These are phyloP conservation scores for Linnemannia hyalina DNA, from an alignment of 192 early-diverging fungal species.

Conservation along the genomic window DNA sequence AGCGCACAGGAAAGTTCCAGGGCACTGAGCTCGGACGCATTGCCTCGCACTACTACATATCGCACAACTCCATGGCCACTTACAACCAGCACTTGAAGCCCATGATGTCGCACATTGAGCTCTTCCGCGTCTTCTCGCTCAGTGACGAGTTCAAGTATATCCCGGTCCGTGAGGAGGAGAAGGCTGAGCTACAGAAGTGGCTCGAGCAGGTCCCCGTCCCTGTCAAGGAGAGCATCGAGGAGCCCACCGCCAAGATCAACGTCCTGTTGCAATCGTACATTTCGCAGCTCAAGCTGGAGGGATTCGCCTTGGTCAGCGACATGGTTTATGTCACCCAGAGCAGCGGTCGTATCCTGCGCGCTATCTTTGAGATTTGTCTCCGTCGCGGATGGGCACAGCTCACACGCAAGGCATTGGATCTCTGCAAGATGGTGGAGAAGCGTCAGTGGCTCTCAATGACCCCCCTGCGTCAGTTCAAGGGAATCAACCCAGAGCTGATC, in stretches of 20 bases:
- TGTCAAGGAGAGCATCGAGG: conserved; percentile 92
- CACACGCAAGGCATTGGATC: conserved; percentile 87
- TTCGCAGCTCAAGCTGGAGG: conserved; percentile 92
- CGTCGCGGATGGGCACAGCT: conserved; percentile 95
- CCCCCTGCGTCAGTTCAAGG: conserved; percentile 93
- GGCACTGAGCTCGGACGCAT: conserved; percentile 95
- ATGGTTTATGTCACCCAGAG: conserved; percentile 99
- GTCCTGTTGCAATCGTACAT: conserved; percentile 95
- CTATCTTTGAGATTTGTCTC: conserved; percentile 97
- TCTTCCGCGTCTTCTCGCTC: conserved; percentile 90
- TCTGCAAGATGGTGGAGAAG: conserved; percentile 99
- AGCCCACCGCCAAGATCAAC: conserved; percentile 93
- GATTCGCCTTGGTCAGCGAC: conserved; percentile 96
- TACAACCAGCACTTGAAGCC: conserved; percentile 96
- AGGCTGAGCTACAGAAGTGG: conserved; percentile 89
- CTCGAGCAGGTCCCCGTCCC: conserved; percentile 95
- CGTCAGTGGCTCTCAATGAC: conserved; percentile 96
- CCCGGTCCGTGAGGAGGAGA: conserved; percentile 95
- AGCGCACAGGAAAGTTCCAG: conserved; percentile 88
- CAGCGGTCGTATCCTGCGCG: conserved; percentile 92
- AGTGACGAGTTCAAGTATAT: conserved; percentile 95
- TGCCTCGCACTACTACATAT: conserved; percentile 97
- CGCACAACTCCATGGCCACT: conserved; percentile 90
- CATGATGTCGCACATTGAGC: conserved; percentile 89
- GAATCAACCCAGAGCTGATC: conserved; percentile 84